Evolutionary conservation across 208 protist genomes (phyloP), one percentile per base, ranked within the genome.

Genomic region (Leptomonas seymouri): DNA sequence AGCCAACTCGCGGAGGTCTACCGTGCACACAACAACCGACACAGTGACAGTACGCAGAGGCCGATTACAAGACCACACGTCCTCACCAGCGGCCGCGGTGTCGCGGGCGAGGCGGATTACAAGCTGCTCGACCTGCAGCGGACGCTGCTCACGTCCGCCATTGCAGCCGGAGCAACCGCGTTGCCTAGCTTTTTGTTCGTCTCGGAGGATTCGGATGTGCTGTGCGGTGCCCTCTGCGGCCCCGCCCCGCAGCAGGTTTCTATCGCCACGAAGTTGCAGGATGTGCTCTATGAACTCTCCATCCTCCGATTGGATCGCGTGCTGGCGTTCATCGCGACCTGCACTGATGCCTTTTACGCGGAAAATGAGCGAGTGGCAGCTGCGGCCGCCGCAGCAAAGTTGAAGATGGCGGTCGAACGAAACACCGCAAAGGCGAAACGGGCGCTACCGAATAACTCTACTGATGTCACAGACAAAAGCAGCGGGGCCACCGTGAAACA

Each of bases 41-140:
- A 44, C 12, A 8, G 31, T 20, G 15, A 28, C 25, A 15, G 20
- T 18, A 39, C 45, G 5, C 9, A n/a, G 15, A 11, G 16, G 3
- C 1, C 20, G 1, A 23, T 28, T 1, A 39, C 46, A 0, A 30
- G 21, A 20, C 89, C 89, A 18, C 58, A 82, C n/a, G 59, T 96
- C 18, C 50, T 91, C 23, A 83, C 86, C 56, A 94, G 88, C 66
- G 91, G 91, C 15, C 81, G 91, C 2, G 71, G 84, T 8, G 87
- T 96, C 21, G 85, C 84, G 3, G 91, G 91, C n/a, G 91, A 96
- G 65, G 91, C 85, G 20, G 91, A 96, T 54, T 96, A 94, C 83
- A 96, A 96, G 73, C 73, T 96, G 28, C 76, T 96, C 1, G 85
- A 93, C 54, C 58, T 94, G 36, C 91, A 96, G 48, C 79, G 91